Base-by-base conservation (phyloP, 2,329 filamentous ascomycete species). In the Bipolaris zeicola region DNA sequence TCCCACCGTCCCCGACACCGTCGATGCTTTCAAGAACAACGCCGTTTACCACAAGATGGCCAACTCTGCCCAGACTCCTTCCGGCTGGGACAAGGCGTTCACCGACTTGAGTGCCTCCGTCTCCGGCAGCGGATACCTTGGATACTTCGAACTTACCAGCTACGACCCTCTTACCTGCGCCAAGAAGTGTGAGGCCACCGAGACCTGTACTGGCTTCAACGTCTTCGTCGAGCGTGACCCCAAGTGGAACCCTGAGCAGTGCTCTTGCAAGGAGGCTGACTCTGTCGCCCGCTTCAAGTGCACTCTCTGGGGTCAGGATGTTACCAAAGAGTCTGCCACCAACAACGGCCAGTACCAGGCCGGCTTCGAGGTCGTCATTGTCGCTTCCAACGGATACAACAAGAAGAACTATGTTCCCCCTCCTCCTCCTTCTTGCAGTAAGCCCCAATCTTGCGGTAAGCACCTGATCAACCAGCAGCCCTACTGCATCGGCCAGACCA, bases 351-450 rank as follows among this genome's bases (percentile, higher is more conserved):
- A 57, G 38, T 53, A 47, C 46, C 66, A 65, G 37, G 58, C 62
- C 11, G 52, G 66, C 28, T 73, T 72, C 57, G 54, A 70, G 33
- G 67, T 73, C 36, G 61, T 72, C 53, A 71, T 74, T 46, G 71
- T 66, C 26, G 71, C 60, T 5, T 68, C 63, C 44, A 74, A 75
- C 57, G 71, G 72, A 28, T 73, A 74, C 60, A 63, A 70, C 63
- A 71, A 70, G 61, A 44, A 34, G 18, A 53, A 55, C 22, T 58
- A 58, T 54, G 58, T 45, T 50, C 64, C 66, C 58, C 57, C 63
- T 24, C 57, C 61, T 48, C 61, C 60, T 55, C 64, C 66, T 53
- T 58, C 48, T 49, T 64, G 58, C 61, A 63, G 54, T 53, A 64
- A 62, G 57, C 66, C 65, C 56, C 61, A 67, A 54, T 41, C 61